Evolutionary conservation across 2,329 filamentous ascomycete genomes (phyloP).

Genomic region (Bipolaris sorokiniana): DNA sequence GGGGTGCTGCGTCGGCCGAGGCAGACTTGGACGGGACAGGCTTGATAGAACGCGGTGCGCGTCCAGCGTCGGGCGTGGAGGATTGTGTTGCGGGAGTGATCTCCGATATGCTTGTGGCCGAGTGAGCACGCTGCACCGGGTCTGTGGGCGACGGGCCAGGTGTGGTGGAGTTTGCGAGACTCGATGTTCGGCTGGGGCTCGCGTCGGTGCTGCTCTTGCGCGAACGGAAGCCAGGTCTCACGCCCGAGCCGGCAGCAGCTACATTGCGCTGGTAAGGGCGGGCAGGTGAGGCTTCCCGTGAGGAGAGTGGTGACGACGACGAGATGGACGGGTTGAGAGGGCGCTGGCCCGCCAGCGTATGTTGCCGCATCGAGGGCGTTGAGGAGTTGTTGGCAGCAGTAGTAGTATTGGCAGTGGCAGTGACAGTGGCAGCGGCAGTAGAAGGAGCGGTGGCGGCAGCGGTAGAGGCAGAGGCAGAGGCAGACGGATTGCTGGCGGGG

Average conservation of each 20-base stretch:
- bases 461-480: conserved; percentile 14
- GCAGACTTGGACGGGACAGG: conserved; percentile 52
- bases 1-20: conserved; percentile 58
- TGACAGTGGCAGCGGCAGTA: conserved; percentile 17
- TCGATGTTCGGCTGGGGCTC: conserved; percentile 50
- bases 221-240: conserved; percentile 44
- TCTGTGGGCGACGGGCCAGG: conserved; percentile 64
- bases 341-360: conserved; percentile 35
- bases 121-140: conserved; percentile 69
- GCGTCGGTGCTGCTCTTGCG: conserved; percentile 55
- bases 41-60: conserved; percentile 48
- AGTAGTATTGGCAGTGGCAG: conserved; percentile 20
- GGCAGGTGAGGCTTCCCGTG: conserved; percentile 56
- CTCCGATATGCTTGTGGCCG: conserved; percentile 70
- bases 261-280: conserved; percentile 41
- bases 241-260: conserved; percentile 23
- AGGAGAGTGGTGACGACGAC: conserved; percentile 53
- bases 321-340: conserved; percentile 41
- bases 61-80: conserved; percentile 63
- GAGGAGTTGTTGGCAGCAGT: background rate
- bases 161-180: conserved; percentile 41
- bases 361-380: conserved; percentile 30
- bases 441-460: conserved; percentile 13
- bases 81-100: conserved; percentile 65
- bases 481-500: background rate